Evolutionary conservation across 495 filamentous ascomycete genomes (phyloP).

Genomic region (Daldinia grandis): DNA sequence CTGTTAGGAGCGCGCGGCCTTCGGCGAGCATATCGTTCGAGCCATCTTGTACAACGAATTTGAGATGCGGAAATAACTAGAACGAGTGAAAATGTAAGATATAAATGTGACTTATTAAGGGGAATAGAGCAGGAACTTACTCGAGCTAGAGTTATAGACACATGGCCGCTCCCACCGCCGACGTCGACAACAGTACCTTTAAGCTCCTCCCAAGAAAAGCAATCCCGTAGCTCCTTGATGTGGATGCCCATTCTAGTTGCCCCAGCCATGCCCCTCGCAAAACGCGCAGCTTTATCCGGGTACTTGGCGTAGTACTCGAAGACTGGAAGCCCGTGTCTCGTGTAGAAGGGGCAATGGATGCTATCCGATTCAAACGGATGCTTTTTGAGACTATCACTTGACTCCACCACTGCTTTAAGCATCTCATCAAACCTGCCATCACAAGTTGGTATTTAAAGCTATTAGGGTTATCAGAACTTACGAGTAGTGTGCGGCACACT

Average conservation of each 20-base stretch:
- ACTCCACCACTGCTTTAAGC: background rate
- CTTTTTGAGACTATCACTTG: conserved; percentile 16
- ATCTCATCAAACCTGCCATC: background rate
- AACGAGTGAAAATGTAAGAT: background rate
- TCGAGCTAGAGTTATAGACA: no score
- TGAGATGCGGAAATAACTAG: background rate
- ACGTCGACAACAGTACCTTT: no score
- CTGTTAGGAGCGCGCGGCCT: no score
- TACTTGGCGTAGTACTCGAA: conserved; percentile 11
- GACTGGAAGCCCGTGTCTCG: background rate
- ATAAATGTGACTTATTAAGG: no score
- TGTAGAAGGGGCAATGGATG: background rate
- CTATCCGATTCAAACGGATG: conserved; percentile 2
- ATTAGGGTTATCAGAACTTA: no score
- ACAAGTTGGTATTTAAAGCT: background rate
- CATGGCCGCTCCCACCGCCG: no score
- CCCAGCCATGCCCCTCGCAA: conserved; percentile 10
- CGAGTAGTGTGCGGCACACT: no score
- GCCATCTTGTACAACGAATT: background rate
- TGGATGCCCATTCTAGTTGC: background rate
- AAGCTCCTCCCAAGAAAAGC: no score
- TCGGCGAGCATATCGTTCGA: no score
- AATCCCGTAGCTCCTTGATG: no score
- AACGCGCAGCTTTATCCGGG: background rate
- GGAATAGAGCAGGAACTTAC: no score